These are phyloP conservation scores for Saccharomyces hybrid DNA, from an alignment of 1,139 yeast genomes.

Conservation along the genomic window DNA sequence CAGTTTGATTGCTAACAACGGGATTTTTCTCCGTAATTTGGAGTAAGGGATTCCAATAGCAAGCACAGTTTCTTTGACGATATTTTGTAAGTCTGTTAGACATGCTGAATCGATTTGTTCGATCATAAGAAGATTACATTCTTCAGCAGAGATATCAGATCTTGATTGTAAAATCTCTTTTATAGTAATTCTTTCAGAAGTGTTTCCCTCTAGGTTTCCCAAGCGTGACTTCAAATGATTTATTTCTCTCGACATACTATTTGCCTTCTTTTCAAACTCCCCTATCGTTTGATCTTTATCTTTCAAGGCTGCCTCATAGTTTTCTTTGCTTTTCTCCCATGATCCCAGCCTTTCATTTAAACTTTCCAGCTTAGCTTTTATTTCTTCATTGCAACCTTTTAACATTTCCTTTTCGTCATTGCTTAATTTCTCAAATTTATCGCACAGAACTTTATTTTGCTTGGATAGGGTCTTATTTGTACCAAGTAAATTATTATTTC, in stretches of 20 bases:
- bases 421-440: background rate
- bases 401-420: background rate
- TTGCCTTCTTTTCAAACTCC: background rate
- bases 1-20: slow-evolving; percentile 26
- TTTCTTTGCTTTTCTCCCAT: background rate
- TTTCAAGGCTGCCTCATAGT: background rate
- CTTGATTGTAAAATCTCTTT: background rate
- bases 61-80: slow-evolving; percentile 28
- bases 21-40: slow-evolving; percentile 24
- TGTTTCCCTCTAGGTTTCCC: background rate
- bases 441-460: background rate
- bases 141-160: background rate
- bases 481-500: background rate
- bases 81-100: slow-evolving; percentile 23
- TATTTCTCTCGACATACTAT: background rate
- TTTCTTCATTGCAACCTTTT: background rate
- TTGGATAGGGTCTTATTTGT: background rate
- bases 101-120: background rate
- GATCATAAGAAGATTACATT: background rate
- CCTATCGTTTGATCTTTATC: background rate
- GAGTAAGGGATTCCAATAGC: slow-evolving; percentile 28
- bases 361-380: background rate
- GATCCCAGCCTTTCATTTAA: background rate
- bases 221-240: background rate
- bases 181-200: background rate